Conservation (phyloP, 1,284 basidiomycete genomes). For the Boletus sp. region DNA sequence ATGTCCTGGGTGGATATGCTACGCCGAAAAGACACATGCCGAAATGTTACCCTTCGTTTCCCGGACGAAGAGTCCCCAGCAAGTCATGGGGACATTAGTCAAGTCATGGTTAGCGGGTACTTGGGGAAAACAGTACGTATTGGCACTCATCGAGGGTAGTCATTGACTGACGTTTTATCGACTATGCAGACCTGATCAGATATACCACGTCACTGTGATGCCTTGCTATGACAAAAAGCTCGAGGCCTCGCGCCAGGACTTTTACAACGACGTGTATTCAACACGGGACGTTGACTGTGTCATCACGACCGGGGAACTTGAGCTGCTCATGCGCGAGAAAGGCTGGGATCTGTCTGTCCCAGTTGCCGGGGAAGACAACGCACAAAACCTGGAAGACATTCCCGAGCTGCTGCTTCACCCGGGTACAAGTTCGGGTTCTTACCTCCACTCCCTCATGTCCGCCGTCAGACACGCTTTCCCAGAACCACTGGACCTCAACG, state of each 20-base stretch:
- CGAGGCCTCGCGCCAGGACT: slow-evolving; percentile 92
- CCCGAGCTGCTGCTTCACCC: slow-evolving; percentile 77
- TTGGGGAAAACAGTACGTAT: slow-evolving; percentile 64
- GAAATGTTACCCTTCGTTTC: slow-evolving; percentile 93
- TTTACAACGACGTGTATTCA: slow-evolving; percentile 75
- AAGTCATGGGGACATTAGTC: slow-evolving; percentile 90
- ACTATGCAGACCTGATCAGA: slow-evolving; percentile 63
- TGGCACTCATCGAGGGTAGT: slow-evolving; percentile 1
- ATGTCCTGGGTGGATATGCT: slow-evolving; percentile 99
- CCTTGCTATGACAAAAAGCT: slow-evolving; percentile 99
- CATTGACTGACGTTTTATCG: slow-evolving; percentile 15
- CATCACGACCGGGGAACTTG: slow-evolving; percentile 94
- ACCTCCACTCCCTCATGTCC: slow-evolving; percentile 77
- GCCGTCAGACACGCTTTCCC: slow-evolving; percentile 42
- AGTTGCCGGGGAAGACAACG: slow-evolving; percentile 46
- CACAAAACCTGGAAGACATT: slow-evolving; percentile 33
- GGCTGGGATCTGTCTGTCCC: slow-evolving; percentile 71
- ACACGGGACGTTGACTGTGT: slow-evolving; percentile 97
- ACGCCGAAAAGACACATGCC: slow-evolving; percentile 96
- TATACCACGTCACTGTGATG: slow-evolving; percentile 98
- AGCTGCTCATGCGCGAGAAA: slow-evolving; percentile 81
- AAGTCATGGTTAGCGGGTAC: slow-evolving; percentile 77
- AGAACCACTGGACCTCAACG: slow-evolving; percentile 51
- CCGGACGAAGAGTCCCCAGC: slow-evolving; percentile 89
- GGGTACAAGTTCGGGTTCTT: slow-evolving; percentile 93